These are phyloP conservation scores for Pulveroboletus sp. DNA, from an alignment of 768 basidiomycete species.

Conservation along the genomic window DNA sequence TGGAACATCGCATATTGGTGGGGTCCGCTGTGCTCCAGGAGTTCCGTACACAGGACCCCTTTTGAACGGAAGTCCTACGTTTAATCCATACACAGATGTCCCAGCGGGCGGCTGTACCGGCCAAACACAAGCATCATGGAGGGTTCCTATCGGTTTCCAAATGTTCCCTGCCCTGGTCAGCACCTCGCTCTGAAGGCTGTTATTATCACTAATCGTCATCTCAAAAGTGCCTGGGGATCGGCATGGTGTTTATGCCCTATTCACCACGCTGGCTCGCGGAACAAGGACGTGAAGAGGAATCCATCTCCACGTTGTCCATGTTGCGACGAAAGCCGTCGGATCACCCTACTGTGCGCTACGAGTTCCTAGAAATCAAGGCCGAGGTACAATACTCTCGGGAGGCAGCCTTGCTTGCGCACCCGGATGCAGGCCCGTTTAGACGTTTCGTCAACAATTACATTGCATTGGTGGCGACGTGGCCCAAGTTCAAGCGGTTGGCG, in stretches of 20 bases:
- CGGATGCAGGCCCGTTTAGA: slow-evolving; percentile 19
- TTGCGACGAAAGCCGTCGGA: slow-evolving; percentile 34
- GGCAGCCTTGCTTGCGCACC: slow-evolving; percentile 14
- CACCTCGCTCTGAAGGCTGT: slow-evolving; percentile 5
- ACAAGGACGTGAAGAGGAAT: slow-evolving; percentile 36
- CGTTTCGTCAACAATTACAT: slow-evolving; percentile 23
- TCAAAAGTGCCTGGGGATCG: slow-evolving; percentile 28
- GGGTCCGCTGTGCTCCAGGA: slow-evolving; percentile 28
- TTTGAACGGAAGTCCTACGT: slow-evolving; percentile 30
- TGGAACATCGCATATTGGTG: slow-evolving; percentile 34
- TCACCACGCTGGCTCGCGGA: slow-evolving; percentile 44
- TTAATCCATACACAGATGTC: slow-evolving; percentile 27
- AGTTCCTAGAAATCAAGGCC: slow-evolving; percentile 40
- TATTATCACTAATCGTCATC: background rate
- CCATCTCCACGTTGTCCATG: slow-evolving; percentile 32
- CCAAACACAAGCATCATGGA: slow-evolving; percentile 32
- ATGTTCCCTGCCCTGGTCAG: slow-evolving; percentile 37
- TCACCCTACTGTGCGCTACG: slow-evolving; percentile 34
- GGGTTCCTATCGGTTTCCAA: slow-evolving; percentile 36
- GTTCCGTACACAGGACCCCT: slow-evolving; percentile 29
- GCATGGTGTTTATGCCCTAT: slow-evolving; percentile 37
- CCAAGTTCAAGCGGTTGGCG: slow-evolving; percentile 30
- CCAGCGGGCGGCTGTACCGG: slow-evolving; percentile 32
- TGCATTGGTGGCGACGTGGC: slow-evolving; percentile 25
- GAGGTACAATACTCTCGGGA: slow-evolving; percentile 30